These are phyloP conservation scores for Scytalidium sp. DNA, from an alignment of 2,329 filamentous ascomycete species.

Conservation along the genomic window DNA sequence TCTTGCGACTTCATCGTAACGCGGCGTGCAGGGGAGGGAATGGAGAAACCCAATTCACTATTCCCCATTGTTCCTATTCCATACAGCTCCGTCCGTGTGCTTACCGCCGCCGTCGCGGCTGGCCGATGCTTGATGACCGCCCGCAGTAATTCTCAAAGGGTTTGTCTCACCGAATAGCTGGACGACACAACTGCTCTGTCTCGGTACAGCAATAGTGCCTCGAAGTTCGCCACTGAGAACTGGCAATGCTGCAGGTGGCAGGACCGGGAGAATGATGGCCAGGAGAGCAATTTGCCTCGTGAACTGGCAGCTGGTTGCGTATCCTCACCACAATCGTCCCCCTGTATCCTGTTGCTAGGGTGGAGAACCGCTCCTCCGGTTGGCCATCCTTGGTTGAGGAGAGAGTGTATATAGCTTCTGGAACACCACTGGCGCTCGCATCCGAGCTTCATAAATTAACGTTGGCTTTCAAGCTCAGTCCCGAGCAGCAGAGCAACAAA, in stretches of 20 bases:
- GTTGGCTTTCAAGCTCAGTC: background rate
- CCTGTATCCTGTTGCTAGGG: background rate
- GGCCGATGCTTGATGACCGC: background rate
- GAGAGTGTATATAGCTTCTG: background rate
- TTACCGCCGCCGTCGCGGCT: background rate
- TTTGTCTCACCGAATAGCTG: background rate
- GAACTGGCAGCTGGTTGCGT: background rate
- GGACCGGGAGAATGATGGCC: background rate
- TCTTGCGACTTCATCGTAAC: background rate
- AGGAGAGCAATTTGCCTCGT: background rate
- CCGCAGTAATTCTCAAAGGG: background rate
- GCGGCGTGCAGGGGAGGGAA: background rate
- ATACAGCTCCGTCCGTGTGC: background rate
- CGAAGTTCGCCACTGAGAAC: too few relatives aligned
- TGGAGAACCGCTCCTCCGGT: background rate
- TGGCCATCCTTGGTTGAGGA: background rate
- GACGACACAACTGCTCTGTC: background rate
- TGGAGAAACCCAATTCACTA: background rate
- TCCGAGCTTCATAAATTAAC: background rate
- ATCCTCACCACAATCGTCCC: background rate
- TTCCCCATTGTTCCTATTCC: background rate
- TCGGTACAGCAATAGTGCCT: too few relatives aligned
- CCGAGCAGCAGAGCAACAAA: background rate
- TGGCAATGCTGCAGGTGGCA: background rate
- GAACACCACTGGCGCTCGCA: background rate